Conservation (phyloP, 2,329 filamentous ascomycete species). For the Beauveria varroae region DNA sequence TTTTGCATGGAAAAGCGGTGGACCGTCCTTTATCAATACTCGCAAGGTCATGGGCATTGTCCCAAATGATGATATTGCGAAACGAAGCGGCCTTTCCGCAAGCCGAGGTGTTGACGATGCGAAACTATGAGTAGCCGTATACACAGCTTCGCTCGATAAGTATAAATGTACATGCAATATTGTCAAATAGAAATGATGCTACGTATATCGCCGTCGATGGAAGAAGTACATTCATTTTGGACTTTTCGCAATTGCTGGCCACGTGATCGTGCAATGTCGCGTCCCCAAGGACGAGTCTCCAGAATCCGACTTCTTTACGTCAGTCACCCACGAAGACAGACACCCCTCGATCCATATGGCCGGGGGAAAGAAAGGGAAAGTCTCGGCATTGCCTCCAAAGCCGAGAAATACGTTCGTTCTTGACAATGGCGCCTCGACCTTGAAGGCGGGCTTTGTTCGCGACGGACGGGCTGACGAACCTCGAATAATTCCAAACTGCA, state of each 20-base stretch:
- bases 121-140: not conserved
- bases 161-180: not conserved
- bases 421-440: slow-evolving; percentile 85
- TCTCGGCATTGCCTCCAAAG: slow-evolving; percentile 37
- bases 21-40: slow-evolving; percentile 33
- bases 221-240: not conserved
- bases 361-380: slow-evolving; percentile 45
- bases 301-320: not conserved
- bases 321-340: not conserved
- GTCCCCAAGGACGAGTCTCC: not conserved
- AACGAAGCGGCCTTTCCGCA: slow-evolving; percentile 16
- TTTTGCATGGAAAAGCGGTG: slow-evolving; percentile 57
- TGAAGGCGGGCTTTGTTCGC: slow-evolving; percentile 78
- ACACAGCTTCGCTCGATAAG: not conserved
- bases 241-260: not conserved
- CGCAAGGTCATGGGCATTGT: slow-evolving; percentile 23
- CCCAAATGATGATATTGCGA: slow-evolving; percentile 23
- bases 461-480: slow-evolving; percentile 46
- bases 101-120: not conserved
- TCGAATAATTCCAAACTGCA: slow-evolving; percentile 74
- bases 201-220: not conserved
- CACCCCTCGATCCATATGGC: slow-evolving; percentile 25
- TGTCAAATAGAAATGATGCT: not conserved
- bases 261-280: not conserved
- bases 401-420: slow-evolving; percentile 70